phyloP scores from a whole-genome alignment of 495 filamentous ascomycete genomes.

The Penicillium ochrochloron region DNA sequence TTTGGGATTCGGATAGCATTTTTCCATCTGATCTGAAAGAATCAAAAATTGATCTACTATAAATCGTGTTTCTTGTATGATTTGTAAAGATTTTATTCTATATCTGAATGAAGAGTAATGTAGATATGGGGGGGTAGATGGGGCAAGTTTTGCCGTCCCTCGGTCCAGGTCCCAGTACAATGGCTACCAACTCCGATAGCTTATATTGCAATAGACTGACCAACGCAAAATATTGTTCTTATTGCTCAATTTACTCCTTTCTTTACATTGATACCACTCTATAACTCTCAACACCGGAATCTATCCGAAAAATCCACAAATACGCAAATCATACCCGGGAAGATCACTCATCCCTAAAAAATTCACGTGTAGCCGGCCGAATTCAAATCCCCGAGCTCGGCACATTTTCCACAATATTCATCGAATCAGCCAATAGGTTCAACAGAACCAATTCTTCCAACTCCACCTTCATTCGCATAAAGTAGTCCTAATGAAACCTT shows the following conservation, averaged over 20 bases:
- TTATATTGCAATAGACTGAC: background rate
- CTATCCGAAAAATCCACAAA: background rate
- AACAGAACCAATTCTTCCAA: background rate
- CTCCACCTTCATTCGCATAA: background rate
- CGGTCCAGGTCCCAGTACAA: no score
- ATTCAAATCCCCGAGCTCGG: conserved; percentile 4
- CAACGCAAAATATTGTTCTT: background rate
- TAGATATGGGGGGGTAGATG: background rate
- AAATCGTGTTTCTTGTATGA: background rate
- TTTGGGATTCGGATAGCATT: conserved; percentile 16
- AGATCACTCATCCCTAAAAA: background rate
- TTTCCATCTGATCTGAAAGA: conserved; percentile 5
- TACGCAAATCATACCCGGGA: background rate
- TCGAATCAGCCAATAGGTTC: background rate
- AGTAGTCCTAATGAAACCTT: background rate
- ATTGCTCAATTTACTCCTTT: background rate
- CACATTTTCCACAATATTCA: background rate
- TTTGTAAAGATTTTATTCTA: background rate
- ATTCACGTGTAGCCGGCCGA: conserved; percentile 1
- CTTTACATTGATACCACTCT: background rate
- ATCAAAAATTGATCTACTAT: conserved; percentile 9
- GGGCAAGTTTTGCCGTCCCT: background rate
- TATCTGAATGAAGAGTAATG: no score
- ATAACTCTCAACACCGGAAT: background rate
- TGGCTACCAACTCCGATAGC: background rate